Evolutionary conservation across 306 rosid genomes (phyloP).

Genomic region (Fragaria vesca): DNA sequence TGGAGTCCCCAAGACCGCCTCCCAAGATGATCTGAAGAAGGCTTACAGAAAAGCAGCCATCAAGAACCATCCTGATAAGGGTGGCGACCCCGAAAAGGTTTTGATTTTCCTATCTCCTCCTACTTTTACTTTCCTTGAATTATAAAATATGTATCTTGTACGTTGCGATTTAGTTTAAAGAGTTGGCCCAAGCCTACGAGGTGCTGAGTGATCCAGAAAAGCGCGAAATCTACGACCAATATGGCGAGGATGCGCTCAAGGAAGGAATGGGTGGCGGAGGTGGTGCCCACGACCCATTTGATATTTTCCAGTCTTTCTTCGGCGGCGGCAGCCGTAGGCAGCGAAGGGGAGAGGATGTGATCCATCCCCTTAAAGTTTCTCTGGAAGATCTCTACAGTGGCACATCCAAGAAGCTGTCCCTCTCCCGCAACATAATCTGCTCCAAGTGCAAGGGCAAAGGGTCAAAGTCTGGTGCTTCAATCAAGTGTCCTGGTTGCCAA

Average conservation of each 20-base stretch:
- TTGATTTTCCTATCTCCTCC: no score
- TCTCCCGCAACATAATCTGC: constrained; percentile 78
- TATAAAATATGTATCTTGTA: neutral
- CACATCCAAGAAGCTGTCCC: constrained; percentile 90
- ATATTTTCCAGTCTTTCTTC: constrained; percentile 88
- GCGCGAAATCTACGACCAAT: constrained; percentile 88
- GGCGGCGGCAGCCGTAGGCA: constrained; percentile 90
- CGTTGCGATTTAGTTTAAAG: constrained; percentile 52
- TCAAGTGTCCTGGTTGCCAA: constrained; percentile 86
- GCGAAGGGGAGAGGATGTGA: constrained; percentile 94
- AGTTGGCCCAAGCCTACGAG: constrained; percentile 93
- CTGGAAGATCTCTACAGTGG: constrained; percentile 83
- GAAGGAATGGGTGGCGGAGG: constrained; percentile 98
- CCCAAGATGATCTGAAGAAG: constrained; percentile 60
- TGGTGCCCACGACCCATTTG: constrained; percentile 93
- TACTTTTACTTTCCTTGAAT: no score
- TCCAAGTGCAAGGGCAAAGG: constrained; percentile 92
- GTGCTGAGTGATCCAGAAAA: constrained; percentile 92
- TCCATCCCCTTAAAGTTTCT: constrained; percentile 90
- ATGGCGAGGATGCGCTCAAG: constrained; percentile 92
- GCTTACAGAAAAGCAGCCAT: constrained; percentile 59
- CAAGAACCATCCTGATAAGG: constrained; percentile 58
- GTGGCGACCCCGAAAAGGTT: constrained; percentile 53
- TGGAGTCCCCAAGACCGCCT: constrained; percentile 53
- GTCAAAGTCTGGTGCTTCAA: constrained; percentile 89